Base-by-base conservation (phyloP, 768 basidiomycete species). In the Boletus tomentosulus region DNA sequence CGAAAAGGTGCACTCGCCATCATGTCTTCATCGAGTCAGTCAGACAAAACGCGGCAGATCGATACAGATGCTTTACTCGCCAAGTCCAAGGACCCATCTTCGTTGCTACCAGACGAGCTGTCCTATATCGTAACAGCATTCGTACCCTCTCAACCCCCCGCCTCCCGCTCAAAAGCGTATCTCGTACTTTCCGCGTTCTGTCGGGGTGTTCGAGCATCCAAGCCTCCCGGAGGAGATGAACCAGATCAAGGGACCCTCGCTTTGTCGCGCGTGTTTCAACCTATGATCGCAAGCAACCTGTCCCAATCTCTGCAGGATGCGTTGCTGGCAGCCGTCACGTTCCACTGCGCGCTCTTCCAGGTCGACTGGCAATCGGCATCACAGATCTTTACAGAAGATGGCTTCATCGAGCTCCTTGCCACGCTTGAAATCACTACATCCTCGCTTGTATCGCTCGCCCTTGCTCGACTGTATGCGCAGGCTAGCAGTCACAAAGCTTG, bases 301-400 rank as follows among this genome's bases (percentile, higher is more conserved):
- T 72, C 78, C 33, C 84, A 85, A 43, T 77, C 80, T 3, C 74
- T 80, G 19, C 84, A 88, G 66, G 73, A 76, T 34, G 59, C 27
- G 8, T 68, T 83, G 27, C 70, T 86, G 16, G 69, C 74, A 13
- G 84, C 83, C 11, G 69, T 87, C 37, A 78, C 82, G 1, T 86
- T 92, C 66, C 75, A 93, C 46, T 74, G 79, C n/a, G 89, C 89
- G 1, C 73, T 95, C 19, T 91, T 92, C 63, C 89, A 92, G 65
- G 82, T 92, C n/a, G 89, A 92, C 59, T 79, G 83, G 70, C 72
- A 78, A 48, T 73, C 82, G 1, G 92, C 89, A 10, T 74, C 84
- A 10, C 60, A 75, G 24, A 82, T 95, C 50, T 83, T 93, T 53
- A 68, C 73, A 35, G 74, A 77, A 47, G 85, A 89, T 55, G 85